A percentile compares a stretch with the other conserved stretches of the same genome.
Conservation (phyloP, 2,329 filamentous ascomycete genomes). For the Neopestalotiopsis rosae region DNA sequence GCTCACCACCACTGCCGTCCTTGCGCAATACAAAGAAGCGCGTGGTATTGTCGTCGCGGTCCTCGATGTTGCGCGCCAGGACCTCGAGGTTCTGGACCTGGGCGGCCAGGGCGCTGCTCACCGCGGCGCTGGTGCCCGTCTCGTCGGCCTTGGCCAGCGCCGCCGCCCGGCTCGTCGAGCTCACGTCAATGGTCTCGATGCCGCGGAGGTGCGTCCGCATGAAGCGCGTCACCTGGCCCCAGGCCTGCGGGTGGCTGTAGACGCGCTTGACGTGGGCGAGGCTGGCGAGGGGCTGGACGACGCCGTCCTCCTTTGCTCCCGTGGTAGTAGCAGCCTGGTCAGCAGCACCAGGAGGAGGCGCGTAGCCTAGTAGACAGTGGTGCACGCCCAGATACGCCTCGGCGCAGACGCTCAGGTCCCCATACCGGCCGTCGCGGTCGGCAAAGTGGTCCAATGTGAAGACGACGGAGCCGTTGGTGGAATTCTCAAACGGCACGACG, state of each 20-base stretch:
- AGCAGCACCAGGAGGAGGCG: slow-evolving; percentile 16
- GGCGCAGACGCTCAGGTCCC: slow-evolving; percentile 75
- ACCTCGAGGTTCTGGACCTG: slow-evolving; percentile 70
- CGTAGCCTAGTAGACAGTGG: slow-evolving; percentile 78
- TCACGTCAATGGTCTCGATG: slow-evolving; percentile 82
- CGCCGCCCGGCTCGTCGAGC: slow-evolving; percentile 82
- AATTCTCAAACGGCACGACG: slow-evolving; percentile 95
- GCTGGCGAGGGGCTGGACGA: slow-evolving; percentile 48
- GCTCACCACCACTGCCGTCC: background rate
- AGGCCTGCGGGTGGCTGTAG: slow-evolving; percentile 94
- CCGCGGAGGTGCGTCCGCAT: slow-evolving; percentile 72
- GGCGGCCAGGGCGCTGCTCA: slow-evolving; percentile 78
- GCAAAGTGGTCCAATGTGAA: slow-evolving; percentile 89
- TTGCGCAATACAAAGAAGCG: slow-evolving; percentile 72
- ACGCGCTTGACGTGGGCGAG: slow-evolving; percentile 73
- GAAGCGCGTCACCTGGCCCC: slow-evolving; percentile 86
- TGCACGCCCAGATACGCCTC: slow-evolving; percentile 88
- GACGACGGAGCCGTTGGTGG: slow-evolving; percentile 89
- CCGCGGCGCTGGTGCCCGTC: slow-evolving; percentile 71
- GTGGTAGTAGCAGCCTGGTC: slow-evolving; percentile 22
- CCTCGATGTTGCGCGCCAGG: slow-evolving; percentile 73
- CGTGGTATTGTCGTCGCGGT: slow-evolving; percentile 77
- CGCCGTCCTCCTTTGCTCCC: slow-evolving; percentile 39
- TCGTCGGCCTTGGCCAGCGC: slow-evolving; percentile 71
- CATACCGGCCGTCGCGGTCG: slow-evolving; percentile 69